Base-by-base conservation (phyloP, 129 eudicot genomes). In the Artemisia annua region DNA sequence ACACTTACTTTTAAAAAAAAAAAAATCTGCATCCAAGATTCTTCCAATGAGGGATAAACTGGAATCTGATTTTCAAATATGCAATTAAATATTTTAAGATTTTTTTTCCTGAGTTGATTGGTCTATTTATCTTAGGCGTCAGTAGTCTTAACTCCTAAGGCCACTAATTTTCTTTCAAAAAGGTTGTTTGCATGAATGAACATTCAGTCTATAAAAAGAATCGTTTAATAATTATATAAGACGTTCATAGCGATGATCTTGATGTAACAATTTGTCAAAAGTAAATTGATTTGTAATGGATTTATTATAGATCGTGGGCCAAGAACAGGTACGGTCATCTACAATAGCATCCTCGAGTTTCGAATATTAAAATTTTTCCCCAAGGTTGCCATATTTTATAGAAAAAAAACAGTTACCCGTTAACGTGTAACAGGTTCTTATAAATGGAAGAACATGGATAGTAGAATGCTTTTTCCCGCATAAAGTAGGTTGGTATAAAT, bases 1-100 rank as follows among this genome's bases (percentile, higher is more conserved):
- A 39, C 39, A 55, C 43, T 10, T 56, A 18, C 20, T 5, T 3
- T n/a, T n/a, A n/a, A n/a, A n/a, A n/a, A n/a, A 0, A 24, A 57
- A 71, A 43, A 39, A 5, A 44, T 55, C 28, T 39, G 19, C 66
- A 35, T 63, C 44, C 32, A 20, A 71, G 14, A 71, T 71, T 39
- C 39, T 35, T 55, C 22, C 54, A 70, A 54, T 71, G 43, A 5
- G 43, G 43, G 43, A 32, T 32, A 32, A 32, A 32, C 43, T 39
- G 46, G 46, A 39, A 39, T 39, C 10, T 39, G 46, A 39, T 39
- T 39, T 39, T 39, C 46, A 7, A 39, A 39, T 39, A 5, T 1
- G 46, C 8, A 6, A 6, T 32, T 32, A 32, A 32, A 32, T 32
- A 32, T 32, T 5, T 32, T 4, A 7, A 39, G 46, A 39, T 4